These are phyloP conservation scores for Lupinus albus DNA, from an alignment of 306 rosid genomes.

Conservation along the genomic window DNA sequence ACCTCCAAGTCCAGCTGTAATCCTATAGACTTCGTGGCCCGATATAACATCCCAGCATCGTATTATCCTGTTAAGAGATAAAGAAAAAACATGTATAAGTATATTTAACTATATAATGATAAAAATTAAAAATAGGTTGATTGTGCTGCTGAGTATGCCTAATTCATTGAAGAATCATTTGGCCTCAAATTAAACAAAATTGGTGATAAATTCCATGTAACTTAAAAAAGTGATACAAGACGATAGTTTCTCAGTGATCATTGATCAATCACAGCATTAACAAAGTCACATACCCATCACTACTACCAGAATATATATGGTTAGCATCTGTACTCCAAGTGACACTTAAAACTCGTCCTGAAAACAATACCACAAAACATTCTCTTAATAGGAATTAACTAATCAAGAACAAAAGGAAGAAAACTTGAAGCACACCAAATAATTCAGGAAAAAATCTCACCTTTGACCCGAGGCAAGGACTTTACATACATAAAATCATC, in stretches of 20 bases:
- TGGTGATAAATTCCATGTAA: not conserved
- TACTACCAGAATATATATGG: constrained; percentile 81
- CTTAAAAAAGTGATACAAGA: not conserved
- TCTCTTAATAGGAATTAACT: constrained; percentile 1
- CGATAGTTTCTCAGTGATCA: not conserved
- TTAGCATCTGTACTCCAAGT: constrained; percentile 83
- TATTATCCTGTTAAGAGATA: constrained; percentile 54
- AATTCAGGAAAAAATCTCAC: constrained; percentile 56
- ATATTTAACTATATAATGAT: not conserved
- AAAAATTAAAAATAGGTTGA: not conserved
- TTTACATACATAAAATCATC: constrained; percentile 68
- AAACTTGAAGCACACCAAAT: constrained; percentile 4
- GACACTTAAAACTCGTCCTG: constrained; percentile 84
- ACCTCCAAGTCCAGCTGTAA: constrained; percentile 90
- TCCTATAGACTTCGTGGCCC: constrained; percentile 75
- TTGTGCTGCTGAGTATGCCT: not conserved
- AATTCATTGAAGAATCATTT: not conserved
- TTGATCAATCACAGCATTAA: constrained; percentile 19
- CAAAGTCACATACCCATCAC: constrained; percentile 72
- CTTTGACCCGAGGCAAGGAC: constrained; percentile 80
- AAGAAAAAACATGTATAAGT: not conserved
- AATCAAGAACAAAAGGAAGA: not conserved
- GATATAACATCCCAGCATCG: constrained; percentile 80
- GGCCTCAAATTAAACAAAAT: not conserved
- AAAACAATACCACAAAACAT: constrained; percentile 31